phyloP scores from a whole-genome alignment of 2,329 filamentous ascomycete species.

The Cadophora sp. region DNA sequence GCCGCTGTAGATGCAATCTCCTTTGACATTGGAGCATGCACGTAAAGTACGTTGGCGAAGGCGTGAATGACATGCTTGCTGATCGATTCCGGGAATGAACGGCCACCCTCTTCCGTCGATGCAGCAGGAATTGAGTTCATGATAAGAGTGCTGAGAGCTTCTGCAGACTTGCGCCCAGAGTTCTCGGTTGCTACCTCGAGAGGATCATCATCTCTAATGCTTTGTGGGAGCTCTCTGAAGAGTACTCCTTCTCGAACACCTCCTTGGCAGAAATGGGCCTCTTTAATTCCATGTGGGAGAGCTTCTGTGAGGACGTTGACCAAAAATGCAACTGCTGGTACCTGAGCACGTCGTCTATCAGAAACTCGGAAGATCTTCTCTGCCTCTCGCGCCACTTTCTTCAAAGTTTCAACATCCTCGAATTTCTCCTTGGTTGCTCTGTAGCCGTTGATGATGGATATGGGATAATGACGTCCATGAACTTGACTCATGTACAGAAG shows the following conservation, averaged over 20 bases:
- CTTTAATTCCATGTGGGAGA: slow-evolving; percentile 63
- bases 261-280: slow-evolving; percentile 73
- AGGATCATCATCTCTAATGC: slow-evolving; percentile 60
- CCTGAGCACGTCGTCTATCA: slow-evolving; percentile 67
- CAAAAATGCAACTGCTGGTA: slow-evolving; percentile 72
- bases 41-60: slow-evolving; percentile 65
- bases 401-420: slow-evolving; percentile 38
- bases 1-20: slow-evolving; percentile 64
- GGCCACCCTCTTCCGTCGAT: slow-evolving; percentile 24
- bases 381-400: slow-evolving; percentile 47
- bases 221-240: slow-evolving; percentile 58
- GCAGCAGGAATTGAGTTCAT: slow-evolving; percentile 53
- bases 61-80: slow-evolving; percentile 57
- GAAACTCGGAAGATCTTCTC: slow-evolving; percentile 66
- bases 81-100: slow-evolving; percentile 50
- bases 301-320: slow-evolving; percentile 67
- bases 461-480: slow-evolving; percentile 66
- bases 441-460: slow-evolving; percentile 75
- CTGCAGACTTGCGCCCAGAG: slow-evolving; percentile 56
- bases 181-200: slow-evolving; percentile 64
- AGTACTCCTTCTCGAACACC: slow-evolving; percentile 73
- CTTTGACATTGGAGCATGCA: slow-evolving; percentile 57
- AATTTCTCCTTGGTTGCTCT: slow-evolving; percentile 34
- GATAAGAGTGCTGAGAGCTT: slow-evolving; percentile 56
- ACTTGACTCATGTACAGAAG: slow-evolving; percentile 65